Conservation (phyloP, 345 rosid species). For the Sapria himalayana region DNA sequence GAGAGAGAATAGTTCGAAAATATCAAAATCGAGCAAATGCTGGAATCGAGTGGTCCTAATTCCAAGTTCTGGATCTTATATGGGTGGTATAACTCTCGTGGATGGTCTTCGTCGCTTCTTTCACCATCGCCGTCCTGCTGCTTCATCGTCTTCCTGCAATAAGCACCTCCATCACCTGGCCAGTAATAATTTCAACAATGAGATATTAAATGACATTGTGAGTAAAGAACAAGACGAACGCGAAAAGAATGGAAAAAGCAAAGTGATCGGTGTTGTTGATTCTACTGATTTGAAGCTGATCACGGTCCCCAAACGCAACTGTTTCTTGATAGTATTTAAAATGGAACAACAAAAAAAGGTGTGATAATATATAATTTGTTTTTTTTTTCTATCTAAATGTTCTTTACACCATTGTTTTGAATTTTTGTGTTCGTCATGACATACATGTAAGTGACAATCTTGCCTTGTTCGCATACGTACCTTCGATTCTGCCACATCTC, state of each 20-base stretch:
- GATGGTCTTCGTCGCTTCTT: slow-evolving; percentile 90
- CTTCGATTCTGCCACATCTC: too few relatives aligned
- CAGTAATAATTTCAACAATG: not conserved
- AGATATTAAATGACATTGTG: not conserved
- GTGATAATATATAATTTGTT: too few relatives aligned
- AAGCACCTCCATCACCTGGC: slow-evolving; percentile 6
- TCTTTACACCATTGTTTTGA: not conserved
- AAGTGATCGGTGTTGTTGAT: slow-evolving; percentile 34
- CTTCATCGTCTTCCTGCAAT: slow-evolving; percentile 13
- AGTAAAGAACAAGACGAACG: slow-evolving; percentile 10
- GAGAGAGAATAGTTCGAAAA: slow-evolving; percentile 7
- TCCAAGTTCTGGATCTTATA: slow-evolving; percentile 6
- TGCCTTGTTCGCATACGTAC: too few relatives aligned
- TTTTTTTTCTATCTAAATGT: slow-evolving; percentile 1
- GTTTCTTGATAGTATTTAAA: slow-evolving; percentile 11
- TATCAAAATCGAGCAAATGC: slow-evolving; percentile 14
- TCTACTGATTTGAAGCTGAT: slow-evolving; percentile 22
- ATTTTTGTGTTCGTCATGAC: too few relatives aligned
- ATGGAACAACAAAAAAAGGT: slow-evolving; percentile 84
- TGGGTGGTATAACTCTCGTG: slow-evolving; percentile 64
- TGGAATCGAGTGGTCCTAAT: slow-evolving; percentile 14
- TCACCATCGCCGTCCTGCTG: slow-evolving; percentile 27
- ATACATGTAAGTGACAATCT: too few relatives aligned
- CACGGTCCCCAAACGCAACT: slow-evolving; percentile 36
- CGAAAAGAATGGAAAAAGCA: slow-evolving; percentile 9